Conservation (phyloP, 768 basidiomycete genomes). For the Kwoniella sp. region DNA sequence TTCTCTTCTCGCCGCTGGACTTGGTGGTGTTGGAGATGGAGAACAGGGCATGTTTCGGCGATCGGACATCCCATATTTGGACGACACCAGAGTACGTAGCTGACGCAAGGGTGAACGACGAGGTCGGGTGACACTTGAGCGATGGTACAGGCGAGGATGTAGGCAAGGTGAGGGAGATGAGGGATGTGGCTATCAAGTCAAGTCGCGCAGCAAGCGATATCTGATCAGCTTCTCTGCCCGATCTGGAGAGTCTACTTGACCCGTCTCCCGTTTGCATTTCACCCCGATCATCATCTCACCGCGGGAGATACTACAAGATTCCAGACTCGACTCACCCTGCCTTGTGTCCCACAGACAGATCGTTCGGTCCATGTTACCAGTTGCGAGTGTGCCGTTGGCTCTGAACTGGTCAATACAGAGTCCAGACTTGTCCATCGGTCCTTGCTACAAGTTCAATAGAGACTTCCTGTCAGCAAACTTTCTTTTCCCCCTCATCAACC, state of each 20-base stretch:
- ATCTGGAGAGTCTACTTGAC: too few species aligned
- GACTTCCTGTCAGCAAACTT: not conserved
- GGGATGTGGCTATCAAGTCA: slow-evolving; percentile 54
- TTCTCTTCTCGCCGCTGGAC: slow-evolving; percentile 24
- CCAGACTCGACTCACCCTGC: slow-evolving; percentile 40
- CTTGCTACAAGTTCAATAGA: slow-evolving; percentile 44
- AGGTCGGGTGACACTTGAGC: slow-evolving; percentile 57
- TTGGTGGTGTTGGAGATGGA: slow-evolving; percentile 50
- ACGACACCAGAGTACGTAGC: slow-evolving; percentile 57
- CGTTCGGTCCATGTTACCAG: slow-evolving; percentile 58
- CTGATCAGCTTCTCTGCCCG: too few species aligned
- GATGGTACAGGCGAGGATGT: slow-evolving; percentile 57
- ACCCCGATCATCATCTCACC: too few species aligned
- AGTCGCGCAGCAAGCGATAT: too few species aligned
- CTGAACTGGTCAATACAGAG: slow-evolving; percentile 57
- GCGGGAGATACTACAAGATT: too few species aligned
- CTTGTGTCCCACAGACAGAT: slow-evolving; percentile 59
- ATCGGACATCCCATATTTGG: slow-evolving; percentile 60
- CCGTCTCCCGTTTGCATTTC: too few species aligned
- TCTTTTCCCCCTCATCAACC: not conserved
- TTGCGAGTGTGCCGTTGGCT: slow-evolving; percentile 53
- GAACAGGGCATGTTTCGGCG: slow-evolving; percentile 58
- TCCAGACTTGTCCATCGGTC: slow-evolving; percentile 56
- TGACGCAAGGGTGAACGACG: slow-evolving; percentile 55
- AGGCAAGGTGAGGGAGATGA: slow-evolving; percentile 57